Percentiles rank a stretch among this genome's conserved stretches.
Evolutionary conservation across 164 flowering plant genomes (phyloP).

Genomic region (Sextonia rubra): DNA sequence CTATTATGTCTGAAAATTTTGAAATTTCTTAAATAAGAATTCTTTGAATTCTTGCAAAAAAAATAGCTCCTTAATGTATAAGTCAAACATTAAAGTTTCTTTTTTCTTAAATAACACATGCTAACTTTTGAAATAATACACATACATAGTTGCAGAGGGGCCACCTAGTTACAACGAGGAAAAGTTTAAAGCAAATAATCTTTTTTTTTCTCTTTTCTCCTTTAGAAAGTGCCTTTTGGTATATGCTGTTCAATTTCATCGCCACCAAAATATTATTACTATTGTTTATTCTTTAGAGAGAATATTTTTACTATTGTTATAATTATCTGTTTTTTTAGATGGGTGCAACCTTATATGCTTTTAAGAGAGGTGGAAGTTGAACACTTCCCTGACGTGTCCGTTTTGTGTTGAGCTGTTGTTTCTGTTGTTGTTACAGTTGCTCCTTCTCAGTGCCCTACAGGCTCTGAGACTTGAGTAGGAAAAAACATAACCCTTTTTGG

Average conservation of each 20-base stretch:
- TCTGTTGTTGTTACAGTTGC: neutral
- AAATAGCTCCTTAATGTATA: too few relatives aligned
- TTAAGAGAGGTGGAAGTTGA: conserved; percentile 17
- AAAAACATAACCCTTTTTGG: neutral
- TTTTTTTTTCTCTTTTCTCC: too few relatives aligned
- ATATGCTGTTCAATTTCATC: conserved; percentile 22
- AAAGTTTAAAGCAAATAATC: too few relatives aligned
- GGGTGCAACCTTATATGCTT: neutral
- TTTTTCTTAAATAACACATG: too few relatives aligned
- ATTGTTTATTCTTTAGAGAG: neutral
- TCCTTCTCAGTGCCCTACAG: neutral
- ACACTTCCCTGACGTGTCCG: conserved; percentile 15
- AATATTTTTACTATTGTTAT: neutral
- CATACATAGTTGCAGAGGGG: too few relatives aligned
- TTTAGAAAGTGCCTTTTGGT: neutral
- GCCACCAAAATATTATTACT: conserved; percentile 19
- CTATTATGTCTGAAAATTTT: too few relatives aligned
- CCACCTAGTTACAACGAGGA: too few relatives aligned
- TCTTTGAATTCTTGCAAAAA: too few relatives aligned
- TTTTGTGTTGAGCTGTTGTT: neutral
- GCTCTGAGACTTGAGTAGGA: too few relatives aligned
- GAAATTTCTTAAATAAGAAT: too few relatives aligned
- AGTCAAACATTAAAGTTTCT: too few relatives aligned
- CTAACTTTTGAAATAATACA: too few relatives aligned
- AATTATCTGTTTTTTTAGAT: neutral